Evolutionary conservation across 352 stramenopile genomes (phyloP), one percentile per base, ranked within the genome.

Genomic region (Phytophthora syringae): DNA sequence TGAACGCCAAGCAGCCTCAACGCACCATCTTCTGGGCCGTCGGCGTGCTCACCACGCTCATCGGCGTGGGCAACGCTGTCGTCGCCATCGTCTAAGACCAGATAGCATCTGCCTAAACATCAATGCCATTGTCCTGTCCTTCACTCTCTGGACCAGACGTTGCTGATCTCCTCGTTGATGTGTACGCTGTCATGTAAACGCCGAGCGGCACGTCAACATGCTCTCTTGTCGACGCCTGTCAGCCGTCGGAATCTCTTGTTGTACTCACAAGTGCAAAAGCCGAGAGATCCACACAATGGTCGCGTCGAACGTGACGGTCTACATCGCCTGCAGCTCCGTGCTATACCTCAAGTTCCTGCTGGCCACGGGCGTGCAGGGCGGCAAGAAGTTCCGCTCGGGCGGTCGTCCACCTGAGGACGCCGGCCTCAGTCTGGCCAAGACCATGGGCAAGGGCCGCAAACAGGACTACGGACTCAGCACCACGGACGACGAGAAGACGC

Each of bases 301-400:
- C 9, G 32, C 51, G 4, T 32, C n/a, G 10, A 74, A 76, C 63
- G 64, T 84, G 34, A 84, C 89, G 61, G 68, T 80, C 11, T 89
- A 82, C 55, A 70, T 86, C n/a, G 71, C 82, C 18, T 92, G 80
- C 70, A 68, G 55, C 13, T 67, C 70, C 5, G 52, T 90, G 51
- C 80, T 93, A 42, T 93, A 85, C 67, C n/a, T 80, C 66, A 93
- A 93, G 74, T 91, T 88, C 60, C 49, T 90, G 37, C 48, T 79
- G 5, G 67, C 72, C 4, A 77, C 79, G 25, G 40, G 52, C 13
- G 61, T 89, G 16, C 77, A 90, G 50, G 79, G 62, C 9, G 57
- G 43, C 56, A 88, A 87, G 64, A 88, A 73, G 24, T 89, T 91
- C 52, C 45, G 58, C 11, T 67, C 77, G n/a, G 82, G 79, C 28